Base-by-base conservation (phyloP, 2,329 filamentous ascomycete genomes). In the Penicillium sp. region DNA sequence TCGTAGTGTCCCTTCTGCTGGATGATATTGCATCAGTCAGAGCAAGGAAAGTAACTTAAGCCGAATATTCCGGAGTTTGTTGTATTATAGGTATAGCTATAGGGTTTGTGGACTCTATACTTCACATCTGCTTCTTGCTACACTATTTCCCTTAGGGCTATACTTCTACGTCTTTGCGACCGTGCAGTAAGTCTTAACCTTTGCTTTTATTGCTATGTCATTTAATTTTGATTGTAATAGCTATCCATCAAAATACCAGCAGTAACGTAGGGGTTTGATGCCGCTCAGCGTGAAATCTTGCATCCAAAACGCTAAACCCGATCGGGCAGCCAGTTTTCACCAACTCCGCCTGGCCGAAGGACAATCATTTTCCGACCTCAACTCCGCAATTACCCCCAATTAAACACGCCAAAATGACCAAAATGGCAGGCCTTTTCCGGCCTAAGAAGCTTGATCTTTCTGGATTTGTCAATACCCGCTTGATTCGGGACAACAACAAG, bases 401-500 rank as follows among this genome's bases (percentile, higher is more conserved):
- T 58, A 58, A 43, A 55, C 47, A 36, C 57, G 61, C 56, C 53
- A 61, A 59, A 51, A 65, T 67, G 64, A 61, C 63, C 9, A 65
- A 66, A 49, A 61, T 62, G 41, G 75, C 80, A 85, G 88, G 90
- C 48, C 90, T 93, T 80, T 97, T 96, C 78, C 84, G 92, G 68
- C 83, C 92, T 33, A 96, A 96, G 79, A 93, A 88, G 82, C 87
- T 97, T 67, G 92, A 97, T 68, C 80, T 97, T 66, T 88, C 89
- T 74, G 91, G 91, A 74, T 96, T 90, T 73, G 77, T 96, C 79
- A 97, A 97, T 73, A 86, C 89, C 74, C 88, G 89, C 66, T 85
- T 90, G 66, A 89, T 99, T 73, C 91, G 94, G 69, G 94, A 99
- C 77, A 91, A 97, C 80, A 93, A 92, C 55, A 99, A 97, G 85